Conservation (phyloP, 2,329 filamentous ascomycete genomes). For the Verticillium tricorpus region DNA sequence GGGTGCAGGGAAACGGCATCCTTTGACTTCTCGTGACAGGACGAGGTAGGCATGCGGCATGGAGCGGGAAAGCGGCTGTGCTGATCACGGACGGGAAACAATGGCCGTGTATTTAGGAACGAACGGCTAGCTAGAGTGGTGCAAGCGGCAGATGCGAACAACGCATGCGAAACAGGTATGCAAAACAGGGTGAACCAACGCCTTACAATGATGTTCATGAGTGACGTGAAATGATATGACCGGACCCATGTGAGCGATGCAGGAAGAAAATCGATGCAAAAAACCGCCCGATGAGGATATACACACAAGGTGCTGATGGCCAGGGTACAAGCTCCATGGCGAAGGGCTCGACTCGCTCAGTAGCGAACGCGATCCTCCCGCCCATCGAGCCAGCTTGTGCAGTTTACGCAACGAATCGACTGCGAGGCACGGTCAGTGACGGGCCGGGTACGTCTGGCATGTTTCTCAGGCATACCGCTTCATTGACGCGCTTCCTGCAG, state of each 20-base stretch:
- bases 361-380: slow-evolving; percentile 32
- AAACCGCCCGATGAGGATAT: not conserved
- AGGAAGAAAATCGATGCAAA: not conserved
- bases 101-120: too few relatives aligned
- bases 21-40: too few relatives aligned
- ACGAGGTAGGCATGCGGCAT: too few relatives aligned
- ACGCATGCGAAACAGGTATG: not conserved
- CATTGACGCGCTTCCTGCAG: slow-evolving; percentile 58
- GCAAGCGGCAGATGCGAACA: not conserved
- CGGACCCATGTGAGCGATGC: not conserved
- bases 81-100: too few relatives aligned
- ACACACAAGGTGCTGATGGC: not conserved
- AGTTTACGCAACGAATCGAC: slow-evolving; percentile 42
- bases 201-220: not conserved
- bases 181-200: not conserved
- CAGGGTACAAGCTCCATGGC: not conserved
- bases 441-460: not conserved
- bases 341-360: not conserved
- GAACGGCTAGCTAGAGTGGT: not conserved
- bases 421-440: slow-evolving; percentile 13
- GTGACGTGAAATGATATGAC: not conserved
- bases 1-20: too few relatives aligned
- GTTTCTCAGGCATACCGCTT: slow-evolving; percentile 44
- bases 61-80: too few relatives aligned
- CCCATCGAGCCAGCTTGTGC: slow-evolving; percentile 48